phyloP scores from a whole-genome alignment of 768 basidiomycete genomes.

The Melanogaster broomeanus region DNA sequence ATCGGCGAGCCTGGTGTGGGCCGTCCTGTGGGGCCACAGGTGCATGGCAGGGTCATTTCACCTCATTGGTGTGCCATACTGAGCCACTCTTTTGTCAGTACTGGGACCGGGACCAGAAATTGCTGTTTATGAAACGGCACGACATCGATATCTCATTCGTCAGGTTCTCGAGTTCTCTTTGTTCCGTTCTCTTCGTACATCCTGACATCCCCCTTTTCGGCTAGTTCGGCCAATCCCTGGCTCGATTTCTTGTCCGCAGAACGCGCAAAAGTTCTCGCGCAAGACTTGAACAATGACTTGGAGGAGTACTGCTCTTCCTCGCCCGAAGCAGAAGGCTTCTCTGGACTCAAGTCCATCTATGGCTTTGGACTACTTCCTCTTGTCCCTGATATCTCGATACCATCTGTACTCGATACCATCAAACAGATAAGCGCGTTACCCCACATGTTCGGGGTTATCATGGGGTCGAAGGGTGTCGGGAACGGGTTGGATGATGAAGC shows the following conservation, averaged over 20 bases:
- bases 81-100: constrained; percentile 45
- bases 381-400: constrained; percentile 60
- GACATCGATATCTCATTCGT: constrained; percentile 79
- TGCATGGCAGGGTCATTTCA: constrained; percentile 20
- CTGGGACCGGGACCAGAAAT: constrained; percentile 77
- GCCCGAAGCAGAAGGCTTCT: constrained; percentile 38
- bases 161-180: constrained; percentile 45
- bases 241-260: constrained; percentile 78
- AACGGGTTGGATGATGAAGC: constrained; percentile 78
- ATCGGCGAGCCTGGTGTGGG: constrained; percentile 80
- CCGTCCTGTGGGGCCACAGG: constrained; percentile 78
- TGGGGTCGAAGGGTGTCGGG: constrained; percentile 79
- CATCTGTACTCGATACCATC: constrained; percentile 62
- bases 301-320: constrained; percentile 77
- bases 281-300: constrained; percentile 74
- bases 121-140: constrained; percentile 84
- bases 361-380: constrained; percentile 86
- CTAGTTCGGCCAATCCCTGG: constrained; percentile 88
- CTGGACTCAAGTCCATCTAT: constrained; percentile 64
- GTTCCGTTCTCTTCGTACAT: constrained; percentile 6
- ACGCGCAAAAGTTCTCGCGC: constrained; percentile 65
- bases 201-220: constrained; percentile 13
- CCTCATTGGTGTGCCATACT: background rate
- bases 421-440: constrained; percentile 63
- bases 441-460: constrained; percentile 75